phyloP scores from a whole-genome alignment of 257 asterid genomes.

The Echium plantagineum region DNA sequence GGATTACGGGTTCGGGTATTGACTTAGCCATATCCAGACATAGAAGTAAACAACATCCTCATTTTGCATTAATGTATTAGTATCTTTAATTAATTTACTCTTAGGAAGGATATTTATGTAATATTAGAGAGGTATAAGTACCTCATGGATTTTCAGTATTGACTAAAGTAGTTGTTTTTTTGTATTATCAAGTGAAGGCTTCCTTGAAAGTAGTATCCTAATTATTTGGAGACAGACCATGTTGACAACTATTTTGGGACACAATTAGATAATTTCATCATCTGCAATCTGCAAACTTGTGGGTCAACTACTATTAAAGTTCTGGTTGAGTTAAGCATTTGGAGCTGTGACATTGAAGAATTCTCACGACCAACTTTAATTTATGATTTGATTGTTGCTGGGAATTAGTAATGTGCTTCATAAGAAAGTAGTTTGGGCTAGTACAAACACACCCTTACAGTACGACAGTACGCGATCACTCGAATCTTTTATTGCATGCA shows the following conservation, averaged over 20 bases:
- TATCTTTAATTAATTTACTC: background rate
- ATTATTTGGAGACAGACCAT: background rate
- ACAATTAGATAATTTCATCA: background rate
- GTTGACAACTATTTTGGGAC: background rate
- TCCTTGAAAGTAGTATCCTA: background rate
- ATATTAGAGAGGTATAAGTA: background rate
- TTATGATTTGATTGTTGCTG: background rate
- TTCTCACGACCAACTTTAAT: background rate
- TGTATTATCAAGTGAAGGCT: background rate
- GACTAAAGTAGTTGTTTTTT: background rate
- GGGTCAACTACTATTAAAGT: too few species aligned
- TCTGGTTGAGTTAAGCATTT: background rate
- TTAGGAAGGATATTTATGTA: background rate
- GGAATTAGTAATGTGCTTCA: too few species aligned
- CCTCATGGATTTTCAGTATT: background rate
- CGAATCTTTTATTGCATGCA: too few species aligned
- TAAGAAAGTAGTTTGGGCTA: too few species aligned
- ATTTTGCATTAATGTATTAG: background rate
- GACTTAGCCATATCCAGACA: slow-evolving; percentile 25
- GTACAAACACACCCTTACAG: too few species aligned
- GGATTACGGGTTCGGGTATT: slow-evolving; percentile 66
- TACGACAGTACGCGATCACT: too few species aligned
- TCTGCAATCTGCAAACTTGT: background rate
- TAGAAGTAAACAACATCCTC: background rate
- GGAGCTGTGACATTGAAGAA: background rate